Conservation (phyloP, 306 rosid species). For the Fragaria vesca region DNA sequence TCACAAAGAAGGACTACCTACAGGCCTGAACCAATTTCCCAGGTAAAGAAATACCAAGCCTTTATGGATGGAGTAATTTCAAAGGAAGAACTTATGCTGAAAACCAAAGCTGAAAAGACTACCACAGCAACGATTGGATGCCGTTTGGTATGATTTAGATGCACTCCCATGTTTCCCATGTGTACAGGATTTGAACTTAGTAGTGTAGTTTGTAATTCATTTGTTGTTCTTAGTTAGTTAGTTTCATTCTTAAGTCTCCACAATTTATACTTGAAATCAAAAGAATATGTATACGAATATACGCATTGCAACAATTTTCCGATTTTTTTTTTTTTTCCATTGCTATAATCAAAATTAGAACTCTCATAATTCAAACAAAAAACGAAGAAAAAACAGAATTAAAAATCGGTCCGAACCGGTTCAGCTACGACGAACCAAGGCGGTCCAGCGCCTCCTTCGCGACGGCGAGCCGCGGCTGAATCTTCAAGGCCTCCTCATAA, state of each 20-base stretch:
- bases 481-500: slow-evolving; percentile 56
- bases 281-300: neutral
- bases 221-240: neutral
- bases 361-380: neutral
- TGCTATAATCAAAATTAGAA: neutral
- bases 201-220: neutral
- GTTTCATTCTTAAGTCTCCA: neutral
- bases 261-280: neutral
- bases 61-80: neutral
- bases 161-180: neutral
- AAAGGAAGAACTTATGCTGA: no score
- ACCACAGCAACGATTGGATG: neutral
- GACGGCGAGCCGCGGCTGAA: slow-evolving; percentile 42
- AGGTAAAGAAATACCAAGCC: neutral
- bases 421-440: slow-evolving; percentile 29
- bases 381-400: neutral
- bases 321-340: neutral
- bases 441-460: slow-evolving; percentile 65
- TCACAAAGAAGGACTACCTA: neutral
- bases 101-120: neutral
- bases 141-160: neutral
- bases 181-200: neutral
- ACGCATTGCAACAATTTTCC: neutral
- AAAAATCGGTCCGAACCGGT: neutral
- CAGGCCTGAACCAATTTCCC: neutral